Percentiles rank a stretch among this genome's conserved stretches.
Evolutionary conservation across 2,329 filamentous ascomycete genomes (phyloP).

Genomic region (Colletotrichum plurivorum): DNA sequence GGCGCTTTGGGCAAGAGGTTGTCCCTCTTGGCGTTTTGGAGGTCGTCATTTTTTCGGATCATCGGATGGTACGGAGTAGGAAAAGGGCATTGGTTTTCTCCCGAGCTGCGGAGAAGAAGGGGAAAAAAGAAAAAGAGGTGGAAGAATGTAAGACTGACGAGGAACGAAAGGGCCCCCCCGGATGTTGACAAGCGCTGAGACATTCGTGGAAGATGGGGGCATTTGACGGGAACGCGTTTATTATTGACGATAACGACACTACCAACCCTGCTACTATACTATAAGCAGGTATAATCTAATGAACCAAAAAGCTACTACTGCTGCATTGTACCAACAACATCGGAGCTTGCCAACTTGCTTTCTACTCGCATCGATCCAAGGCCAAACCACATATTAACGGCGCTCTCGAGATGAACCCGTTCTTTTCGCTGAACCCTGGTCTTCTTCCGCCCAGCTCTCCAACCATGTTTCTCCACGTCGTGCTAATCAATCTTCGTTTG

Average conservation of each 20-base stretch:
- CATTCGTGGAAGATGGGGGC: background rate
- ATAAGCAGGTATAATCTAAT: conserved; percentile 2
- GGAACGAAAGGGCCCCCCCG: background rate
- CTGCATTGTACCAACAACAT: background rate
- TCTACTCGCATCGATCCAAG: too few relatives aligned
- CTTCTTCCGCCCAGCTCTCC: background rate
- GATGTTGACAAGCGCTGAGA: conserved; percentile 3
- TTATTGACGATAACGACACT: conserved; percentile 21
- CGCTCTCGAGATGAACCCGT: background rate
- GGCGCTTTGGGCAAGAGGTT: conserved; percentile 38
- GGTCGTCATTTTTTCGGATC: conserved; percentile 10
- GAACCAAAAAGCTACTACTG: background rate
- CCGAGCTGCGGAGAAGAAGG: background rate
- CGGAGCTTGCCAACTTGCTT: too few relatives aligned
- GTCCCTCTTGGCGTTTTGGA: conserved; percentile 27
- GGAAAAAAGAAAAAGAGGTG: background rate
- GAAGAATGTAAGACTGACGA: conserved; percentile 15
- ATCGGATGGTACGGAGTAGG: conserved; percentile 17
- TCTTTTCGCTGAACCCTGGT: background rate
- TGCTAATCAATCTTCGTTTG: background rate
- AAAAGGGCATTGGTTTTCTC: background rate
- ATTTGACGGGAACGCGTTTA: background rate
- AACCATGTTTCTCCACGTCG: conserved; percentile 16
- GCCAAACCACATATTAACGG: background rate
- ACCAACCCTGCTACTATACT: background rate